Conservation (phyloP, 176 grass and related monocot genomes). For the Zea luxurians region DNA sequence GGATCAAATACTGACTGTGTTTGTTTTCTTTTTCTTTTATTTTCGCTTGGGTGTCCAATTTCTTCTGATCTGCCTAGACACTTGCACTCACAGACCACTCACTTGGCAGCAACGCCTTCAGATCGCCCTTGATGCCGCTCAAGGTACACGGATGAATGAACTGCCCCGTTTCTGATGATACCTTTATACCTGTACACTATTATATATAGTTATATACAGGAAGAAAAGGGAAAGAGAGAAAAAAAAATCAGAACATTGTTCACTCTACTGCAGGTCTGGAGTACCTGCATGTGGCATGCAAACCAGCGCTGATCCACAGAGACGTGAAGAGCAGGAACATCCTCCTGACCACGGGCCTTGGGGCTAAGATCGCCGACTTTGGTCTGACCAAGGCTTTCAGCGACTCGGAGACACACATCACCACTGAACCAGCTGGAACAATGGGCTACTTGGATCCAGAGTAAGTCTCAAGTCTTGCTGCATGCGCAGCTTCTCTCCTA, state of each 20-base stretch:
- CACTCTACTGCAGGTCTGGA: conserved; percentile 39
- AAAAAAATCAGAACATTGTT: background rate
- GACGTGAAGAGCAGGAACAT: conserved; percentile 61
- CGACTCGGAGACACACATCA: conserved; percentile 40
- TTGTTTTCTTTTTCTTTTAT: background rate
- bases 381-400: conserved; percentile 51
- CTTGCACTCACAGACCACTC: conserved; percentile 16
- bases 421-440: conserved; percentile 48
- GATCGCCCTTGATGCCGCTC: conserved; percentile 49
- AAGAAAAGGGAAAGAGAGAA: background rate
- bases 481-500: background rate
- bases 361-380: conserved; percentile 54
- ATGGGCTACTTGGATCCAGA: conserved; percentile 52
- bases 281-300: conserved; percentile 43
- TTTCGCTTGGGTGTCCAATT: background rate
- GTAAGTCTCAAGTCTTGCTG: conserved; percentile 8
- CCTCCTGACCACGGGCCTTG: conserved; percentile 36
- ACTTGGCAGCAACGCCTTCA: conserved; percentile 53
- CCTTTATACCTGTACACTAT: background rate
- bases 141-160: conserved; percentile 39
- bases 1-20: background rate
- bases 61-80: background rate
- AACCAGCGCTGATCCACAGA: conserved; percentile 47
- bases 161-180: conserved; percentile 3
- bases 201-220: background rate